Evolutionary conservation across 768 basidiomycete species (phyloP), one percentile per base, ranked within the genome.

Genomic region (Cubamyces lactineus): DNA sequence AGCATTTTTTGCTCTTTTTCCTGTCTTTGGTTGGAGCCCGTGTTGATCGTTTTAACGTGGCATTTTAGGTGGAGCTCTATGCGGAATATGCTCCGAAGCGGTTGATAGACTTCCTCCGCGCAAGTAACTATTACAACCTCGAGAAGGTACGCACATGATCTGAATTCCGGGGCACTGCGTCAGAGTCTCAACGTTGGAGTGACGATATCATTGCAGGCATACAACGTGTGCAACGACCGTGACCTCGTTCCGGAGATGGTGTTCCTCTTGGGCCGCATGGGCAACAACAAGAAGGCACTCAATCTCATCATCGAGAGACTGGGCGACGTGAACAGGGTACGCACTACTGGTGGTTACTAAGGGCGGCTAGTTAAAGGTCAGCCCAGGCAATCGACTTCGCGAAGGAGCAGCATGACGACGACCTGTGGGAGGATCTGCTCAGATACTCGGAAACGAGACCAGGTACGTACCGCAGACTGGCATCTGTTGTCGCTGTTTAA

Each of bases 211-310:
- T 7, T 59, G 6, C 62, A 95, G 91, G 96, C 96, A 16, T 98
- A 94, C 72, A 79, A 82, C 50, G 86, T 94, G 23, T 98, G 95
- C 73, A 86, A 87, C 69, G 85, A 87, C 53, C 85, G 87, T 21
- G 94, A 96, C 70, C 80, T 94, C 28, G 95, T 99, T 0, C 86
- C 86, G 0, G 97, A 98, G 76, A 96, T 97, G 94, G 96, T 99
- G 17, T 99, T 96, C 77, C 81, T 98, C 0, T 85, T 98, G 0
- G 97, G 96, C 0, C 85, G 93, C 28, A 98, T 98, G 96, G 97
- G 97, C 9, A 93, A 98, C 75, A 97, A 97, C 75, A 96, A 95
- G 80, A 83, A 93, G 68, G 97, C 96, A 1, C 75, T 99, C 63
- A 91, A 86, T 61, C 83, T 99, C 19, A 98, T 99, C 66, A 98